A percentile compares a stretch with the other conserved stretches of the same genome.
These are phyloP conservation scores for Sporothrix protearum DNA, from an alignment of 2,329 filamentous ascomycete genomes.

Conservation along the genomic window DNA sequence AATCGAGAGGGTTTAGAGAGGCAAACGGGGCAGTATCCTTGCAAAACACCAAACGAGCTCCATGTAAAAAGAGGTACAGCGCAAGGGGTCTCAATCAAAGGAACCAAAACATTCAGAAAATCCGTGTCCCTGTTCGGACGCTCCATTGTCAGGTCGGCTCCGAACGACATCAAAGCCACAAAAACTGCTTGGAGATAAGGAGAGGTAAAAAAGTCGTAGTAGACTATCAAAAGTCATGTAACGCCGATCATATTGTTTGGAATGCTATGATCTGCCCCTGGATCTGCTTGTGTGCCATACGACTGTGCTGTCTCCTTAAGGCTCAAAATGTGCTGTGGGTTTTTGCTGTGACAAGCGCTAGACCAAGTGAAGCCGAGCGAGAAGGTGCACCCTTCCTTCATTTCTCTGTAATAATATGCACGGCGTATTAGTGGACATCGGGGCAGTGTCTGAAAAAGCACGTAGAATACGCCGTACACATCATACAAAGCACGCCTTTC, in stretches of 20 bases:
- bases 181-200: background rate
- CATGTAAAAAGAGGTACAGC: background rate
- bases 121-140: background rate
- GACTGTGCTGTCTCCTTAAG: background rate
- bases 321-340: background rate
- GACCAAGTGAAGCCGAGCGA: no score
- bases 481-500: background rate
- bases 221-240: background rate
- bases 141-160: slow-evolving; percentile 6
- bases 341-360: background rate
- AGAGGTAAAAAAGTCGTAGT: background rate
- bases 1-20: background rate
- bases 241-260: slow-evolving; percentile 11
- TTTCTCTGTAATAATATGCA: background rate
- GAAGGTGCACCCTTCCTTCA: background rate
- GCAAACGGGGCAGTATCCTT: background rate
- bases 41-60: background rate
- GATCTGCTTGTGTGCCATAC: background rate
- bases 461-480: background rate
- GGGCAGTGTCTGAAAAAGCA: background rate
- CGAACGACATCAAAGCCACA: background rate
- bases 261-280: slow-evolving; percentile 9
- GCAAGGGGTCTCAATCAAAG: background rate
- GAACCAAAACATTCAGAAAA: background rate
- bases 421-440: background rate